A percentile compares a stretch with the other conserved stretches of the same genome.
Conservation (phyloP, 2,329 filamentous ascomycete genomes). For the Sclerotinia trifoliorum region DNA sequence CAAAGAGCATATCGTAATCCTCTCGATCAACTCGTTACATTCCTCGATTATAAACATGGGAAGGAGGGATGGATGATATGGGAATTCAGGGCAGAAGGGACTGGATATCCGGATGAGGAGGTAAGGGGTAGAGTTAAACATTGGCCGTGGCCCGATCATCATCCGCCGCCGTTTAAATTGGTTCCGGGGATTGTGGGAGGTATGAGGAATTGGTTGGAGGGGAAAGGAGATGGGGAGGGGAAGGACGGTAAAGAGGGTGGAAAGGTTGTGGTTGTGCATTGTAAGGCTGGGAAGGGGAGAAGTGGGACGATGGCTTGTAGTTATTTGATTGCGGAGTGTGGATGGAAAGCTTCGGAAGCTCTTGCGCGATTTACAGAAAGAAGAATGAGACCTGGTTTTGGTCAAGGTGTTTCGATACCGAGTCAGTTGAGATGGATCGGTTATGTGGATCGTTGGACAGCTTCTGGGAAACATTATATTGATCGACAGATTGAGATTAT, state of each 20-base stretch:
- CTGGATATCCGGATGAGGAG: conserved; percentile 87
- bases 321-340: conserved; percentile 86
- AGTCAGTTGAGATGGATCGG: conserved; percentile 84
- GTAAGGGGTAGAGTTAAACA: conserved; percentile 85
- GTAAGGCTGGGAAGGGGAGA: conserved; percentile 93
- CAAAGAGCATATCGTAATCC: conserved; percentile 93
- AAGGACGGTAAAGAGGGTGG: conserved; percentile 36
- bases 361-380: conserved; percentile 71
- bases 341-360: conserved; percentile 64
- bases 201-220: conserved; percentile 85
- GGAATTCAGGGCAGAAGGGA: conserved; percentile 96
- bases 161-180: conserved; percentile 87
- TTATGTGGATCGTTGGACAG: conserved; percentile 86
- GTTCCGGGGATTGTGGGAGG: conserved; percentile 86
- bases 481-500: conserved; percentile 81
- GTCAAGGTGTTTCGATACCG: conserved; percentile 85
- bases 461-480: conserved; percentile 72
- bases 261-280: conserved; percentile 87
- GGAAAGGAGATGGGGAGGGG: conserved; percentile 38
- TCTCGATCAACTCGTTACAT: conserved; percentile 79
- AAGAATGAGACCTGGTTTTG: conserved; percentile 87
- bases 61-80: conserved; percentile 83
- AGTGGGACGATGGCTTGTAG: conserved; percentile 86
- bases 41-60: conserved; percentile 81
- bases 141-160: conserved; percentile 96